A percentile compares a stretch with the other conserved stretches of the same genome.
phyloP scores from a whole-genome alignment of 1,284 basidiomycete genomes.

The Coniferiporia sulphurascens region DNA sequence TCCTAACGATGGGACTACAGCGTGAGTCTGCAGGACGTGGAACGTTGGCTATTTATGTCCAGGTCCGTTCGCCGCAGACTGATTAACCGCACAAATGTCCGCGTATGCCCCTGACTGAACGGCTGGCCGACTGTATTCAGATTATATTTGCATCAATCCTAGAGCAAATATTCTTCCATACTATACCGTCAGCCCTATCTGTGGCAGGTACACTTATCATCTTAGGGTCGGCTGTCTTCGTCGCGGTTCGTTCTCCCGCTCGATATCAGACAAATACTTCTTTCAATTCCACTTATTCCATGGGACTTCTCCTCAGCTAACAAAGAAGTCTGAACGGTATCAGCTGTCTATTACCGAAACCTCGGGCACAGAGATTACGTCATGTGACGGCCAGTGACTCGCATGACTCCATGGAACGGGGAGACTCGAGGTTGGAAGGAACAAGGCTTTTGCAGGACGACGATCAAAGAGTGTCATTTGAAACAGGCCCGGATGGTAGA shows the following conservation, averaged over 20 bases:
- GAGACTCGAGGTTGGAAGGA: too few relatives aligned
- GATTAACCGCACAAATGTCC: not conserved
- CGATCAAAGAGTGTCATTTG: too few relatives aligned
- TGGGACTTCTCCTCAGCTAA: not conserved
- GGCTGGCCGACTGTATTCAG: slow-evolving; percentile 27
- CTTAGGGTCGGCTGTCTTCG: slow-evolving; percentile 35
- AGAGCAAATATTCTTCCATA: slow-evolving; percentile 55
- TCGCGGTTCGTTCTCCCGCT: slow-evolving; percentile 33
- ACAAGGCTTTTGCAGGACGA: too few relatives aligned
- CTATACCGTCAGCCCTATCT: slow-evolving; percentile 45
- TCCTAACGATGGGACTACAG: slow-evolving; percentile 60
- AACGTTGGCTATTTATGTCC: slow-evolving; percentile 56
- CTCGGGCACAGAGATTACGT: too few relatives aligned
- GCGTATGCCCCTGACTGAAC: not conserved
- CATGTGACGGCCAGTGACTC: too few relatives aligned
- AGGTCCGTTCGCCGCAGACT: slow-evolving; percentile 30
- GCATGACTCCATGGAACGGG: too few relatives aligned
- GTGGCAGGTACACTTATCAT: slow-evolving; percentile 54
- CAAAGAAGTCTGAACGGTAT: not conserved
- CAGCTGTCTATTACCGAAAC: too few relatives aligned
- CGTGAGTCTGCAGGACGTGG: slow-evolving; percentile 59
- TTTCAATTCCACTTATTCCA: not conserved
- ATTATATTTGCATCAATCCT: slow-evolving; percentile 57
- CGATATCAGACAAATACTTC: not conserved
- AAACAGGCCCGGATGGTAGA: too few relatives aligned